Percentiles rank a stretch among this genome's conserved stretches.
These are phyloP conservation scores for Euphrasia confusa DNA, from an alignment of 257 asterid species.

Conservation along the genomic window DNA sequence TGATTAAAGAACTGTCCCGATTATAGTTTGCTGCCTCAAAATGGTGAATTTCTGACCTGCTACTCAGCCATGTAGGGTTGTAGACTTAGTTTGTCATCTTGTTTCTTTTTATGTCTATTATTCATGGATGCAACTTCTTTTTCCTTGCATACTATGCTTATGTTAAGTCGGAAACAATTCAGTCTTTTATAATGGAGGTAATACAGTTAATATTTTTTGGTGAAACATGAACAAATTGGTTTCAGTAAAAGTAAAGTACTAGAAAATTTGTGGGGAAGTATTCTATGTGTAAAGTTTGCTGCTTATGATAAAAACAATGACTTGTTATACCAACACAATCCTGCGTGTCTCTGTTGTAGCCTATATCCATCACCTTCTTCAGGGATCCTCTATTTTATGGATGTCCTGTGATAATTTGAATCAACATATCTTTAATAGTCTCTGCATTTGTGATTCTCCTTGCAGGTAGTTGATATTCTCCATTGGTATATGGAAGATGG, in stretches of 20 bases:
- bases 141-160: not conserved
- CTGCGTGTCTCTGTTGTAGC: not conserved
- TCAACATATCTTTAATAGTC: constrained; percentile 5
- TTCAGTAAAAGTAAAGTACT: not conserved
- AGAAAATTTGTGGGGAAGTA: not conserved
- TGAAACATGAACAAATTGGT: not conserved
- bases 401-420: constrained; percentile 8
- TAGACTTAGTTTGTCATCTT: constrained; percentile 2
- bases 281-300: not conserved
- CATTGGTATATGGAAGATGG: constrained; percentile 74
- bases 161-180: not conserved
- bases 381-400: not conserved
- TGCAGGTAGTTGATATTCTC: constrained; percentile 82
- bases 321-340: constrained; percentile 2
- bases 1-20: constrained; percentile 1
- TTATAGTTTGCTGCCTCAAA: constrained; percentile 4
- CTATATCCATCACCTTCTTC: constrained; percentile 12
- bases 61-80: too few relatives aligned
- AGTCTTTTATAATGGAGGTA: constrained; percentile 7
- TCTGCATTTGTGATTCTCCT: constrained; percentile 20
- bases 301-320: constrained; percentile 1
- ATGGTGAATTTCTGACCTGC: not conserved
- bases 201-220: not conserved
- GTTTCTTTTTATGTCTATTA: not conserved
- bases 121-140: too few relatives aligned